Evolutionary conservation across 2,329 filamentous ascomycete genomes (phyloP), one percentile per base, ranked within the genome.

Genomic region (Colletotrichum navitas): DNA sequence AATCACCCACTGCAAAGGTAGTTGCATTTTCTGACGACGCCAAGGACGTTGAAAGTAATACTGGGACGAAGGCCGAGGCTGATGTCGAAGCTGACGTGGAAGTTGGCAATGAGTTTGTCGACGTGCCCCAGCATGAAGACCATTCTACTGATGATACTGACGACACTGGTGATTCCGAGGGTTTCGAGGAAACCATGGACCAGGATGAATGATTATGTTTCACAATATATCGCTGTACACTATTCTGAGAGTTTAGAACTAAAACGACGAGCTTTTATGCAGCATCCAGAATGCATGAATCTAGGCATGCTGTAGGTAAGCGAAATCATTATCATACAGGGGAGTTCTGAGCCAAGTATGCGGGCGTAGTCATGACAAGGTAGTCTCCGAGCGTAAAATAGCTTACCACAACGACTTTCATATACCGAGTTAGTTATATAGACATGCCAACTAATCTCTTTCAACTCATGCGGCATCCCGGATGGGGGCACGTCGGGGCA

Each of bases 11-110:
- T 10, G 79, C 83, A 11, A 92, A 91, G 78, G 87, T 85, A 14
- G 91, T 93, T 34, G 89, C 88, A 0, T 93, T 92, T 78, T 85
- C 85, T 2, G 89, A 90, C 29, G 87, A 89, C 54, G 81, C 86
- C 34, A 80, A 68, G 29, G 66, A 65, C 21, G 36, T 21, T 3
- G 41, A 51, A 11, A 45, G 39, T 45, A 47, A 58, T 16, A 32
- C 34, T 14, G 41, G 34, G 26, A 29, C 34, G 6, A 39, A 60
- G 24, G 45, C 16, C 6, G 54, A 60, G 18, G 34, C n/a, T 36
- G 54, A 43, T n/a, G 41, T 26, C 11, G 60, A 34, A 43, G 49
- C 36, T 16, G 65, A 59, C 24, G 45, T 29, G 16, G 66, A 32
- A 21, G 47, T 64, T 14, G 60, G 41, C 18, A 52, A n/a, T 21